A percentile compares a stretch with the other conserved stretches of the same genome.
phyloP scores from a whole-genome alignment of 352 stramenopile genomes.

The Aphanomyces cochlioides region DNA sequence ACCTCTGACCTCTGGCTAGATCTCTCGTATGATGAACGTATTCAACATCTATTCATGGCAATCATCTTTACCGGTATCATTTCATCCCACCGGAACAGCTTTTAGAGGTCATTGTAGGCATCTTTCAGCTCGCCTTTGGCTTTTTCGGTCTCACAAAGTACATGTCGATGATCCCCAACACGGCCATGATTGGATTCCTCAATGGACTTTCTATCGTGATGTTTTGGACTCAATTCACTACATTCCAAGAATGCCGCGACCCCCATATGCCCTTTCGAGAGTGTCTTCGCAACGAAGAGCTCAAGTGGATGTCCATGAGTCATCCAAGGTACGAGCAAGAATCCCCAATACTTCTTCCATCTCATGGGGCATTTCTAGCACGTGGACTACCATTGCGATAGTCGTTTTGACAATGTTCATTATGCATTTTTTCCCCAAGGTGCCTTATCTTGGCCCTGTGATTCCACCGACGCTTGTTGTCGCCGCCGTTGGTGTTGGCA shows the following conservation, averaged over 20 bases:
- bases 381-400: slow-evolving; percentile 66
- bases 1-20: slow-evolving; percentile 23
- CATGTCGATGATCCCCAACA: slow-evolving; percentile 91
- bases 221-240: slow-evolving; percentile 90
- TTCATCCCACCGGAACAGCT: not conserved
- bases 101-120: not conserved
- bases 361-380: slow-evolving; percentile 32
- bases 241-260: slow-evolving; percentile 78
- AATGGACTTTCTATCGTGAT: slow-evolving; percentile 95
- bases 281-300: slow-evolving; percentile 59
- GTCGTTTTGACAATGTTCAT: slow-evolving; percentile 78
- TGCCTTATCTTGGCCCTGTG: slow-evolving; percentile 53
- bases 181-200: slow-evolving; percentile 94
- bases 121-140: slow-evolving; percentile 84
- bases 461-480: slow-evolving; percentile 80
- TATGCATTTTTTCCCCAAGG: slow-evolving; percentile 78
- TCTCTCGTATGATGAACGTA: slow-evolving; percentile 63
- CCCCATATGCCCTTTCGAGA: slow-evolving; percentile 61
- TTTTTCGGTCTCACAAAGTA: slow-evolving; percentile 82
- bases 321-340: slow-evolving; percentile 32
- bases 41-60: slow-evolving; percentile 84
- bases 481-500: slow-evolving; percentile 62
- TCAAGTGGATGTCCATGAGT: slow-evolving; percentile 69
- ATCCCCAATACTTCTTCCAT: not conserved
- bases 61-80: slow-evolving; percentile 74